Evolutionary conservation across 2,329 filamentous ascomycete genomes (phyloP), one percentile per base, ranked within the genome.

Genomic region (Alternaria panax): DNA sequence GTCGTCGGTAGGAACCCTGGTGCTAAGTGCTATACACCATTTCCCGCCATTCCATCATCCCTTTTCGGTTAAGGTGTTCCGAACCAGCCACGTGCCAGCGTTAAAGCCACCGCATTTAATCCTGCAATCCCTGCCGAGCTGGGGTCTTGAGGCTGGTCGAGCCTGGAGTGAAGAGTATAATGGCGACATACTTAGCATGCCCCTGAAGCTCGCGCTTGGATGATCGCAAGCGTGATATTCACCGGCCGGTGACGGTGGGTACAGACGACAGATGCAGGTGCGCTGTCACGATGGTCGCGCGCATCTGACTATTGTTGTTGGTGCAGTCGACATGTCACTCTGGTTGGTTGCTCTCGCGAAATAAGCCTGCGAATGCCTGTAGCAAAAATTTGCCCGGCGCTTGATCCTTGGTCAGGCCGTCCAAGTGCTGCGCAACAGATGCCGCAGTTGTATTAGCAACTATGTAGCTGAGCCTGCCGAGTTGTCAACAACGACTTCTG

Each of bases 211-310:
- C 36, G 34, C 38, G n/a, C 16, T 30, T 51, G 18, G 25, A 18
- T 18, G 28, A 34, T 32, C 7, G 20, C 14, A 28, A 41, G 34
- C 41, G 34, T 40, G 36, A 14, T 36, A 18, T 28, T 54, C 42
- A 41, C 43, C 56, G 42, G 28, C 24, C 51, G 51, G 43, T 54
- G 51, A 54, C 34, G n/a, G 51, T 54, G 51, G 56, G 27, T 51
- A 48, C 42, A 28, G 28, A 58, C 36, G 43, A 46, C 25, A 48
- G 51, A 48, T 25, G 51, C 51, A 58, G 42, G 56, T 28, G 51
- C 14, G 56, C 43, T 54, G 56, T 58, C 55, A 58, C 14, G 36
- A 40, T 54, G 28, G 51, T 42, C 51, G 27, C 28, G 28, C 22
- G 56, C 51, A 40, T 42, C 34, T 54, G 51, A n/a, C 28, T 14